phyloP scores from a whole-genome alignment of 176 grass and related monocot species.

The Chrysopogon serrulatus region DNA sequence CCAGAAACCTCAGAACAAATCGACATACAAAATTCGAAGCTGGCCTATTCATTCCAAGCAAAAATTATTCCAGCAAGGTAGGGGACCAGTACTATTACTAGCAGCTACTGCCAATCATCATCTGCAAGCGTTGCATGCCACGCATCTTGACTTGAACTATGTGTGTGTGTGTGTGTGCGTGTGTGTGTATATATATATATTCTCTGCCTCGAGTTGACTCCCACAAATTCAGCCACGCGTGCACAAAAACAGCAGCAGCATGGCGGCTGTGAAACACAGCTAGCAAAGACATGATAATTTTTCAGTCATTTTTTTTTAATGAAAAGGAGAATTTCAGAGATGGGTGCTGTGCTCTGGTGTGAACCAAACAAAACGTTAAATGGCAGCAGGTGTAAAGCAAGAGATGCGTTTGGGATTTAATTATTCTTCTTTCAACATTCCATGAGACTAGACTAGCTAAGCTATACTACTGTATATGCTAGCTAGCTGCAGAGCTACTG shows the following conservation, averaged over 20 bases:
- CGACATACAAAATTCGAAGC: not conserved
- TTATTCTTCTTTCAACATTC: conserved; percentile 26
- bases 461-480: not conserved
- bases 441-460: not conserved
- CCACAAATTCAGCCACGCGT: not conserved
- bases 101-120: not conserved
- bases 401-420: not conserved
- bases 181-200: not conserved
- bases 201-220: not conserved
- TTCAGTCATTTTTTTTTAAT: not conserved
- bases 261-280: not conserved
- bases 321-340: not conserved
- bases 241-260: not conserved
- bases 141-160: not conserved
- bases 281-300: not conserved
- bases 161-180: too few relatives aligned
- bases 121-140: not conserved
- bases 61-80: not conserved
- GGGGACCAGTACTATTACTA: not conserved
- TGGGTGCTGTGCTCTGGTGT: not conserved
- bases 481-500: not conserved
- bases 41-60: not conserved
- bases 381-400: conserved; percentile 18
- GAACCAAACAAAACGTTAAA: not conserved
- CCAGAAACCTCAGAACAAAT: not conserved